phyloP scores from a whole-genome alignment of 495 filamentous ascomycete species.

The Penicillium crystallinum region DNA sequence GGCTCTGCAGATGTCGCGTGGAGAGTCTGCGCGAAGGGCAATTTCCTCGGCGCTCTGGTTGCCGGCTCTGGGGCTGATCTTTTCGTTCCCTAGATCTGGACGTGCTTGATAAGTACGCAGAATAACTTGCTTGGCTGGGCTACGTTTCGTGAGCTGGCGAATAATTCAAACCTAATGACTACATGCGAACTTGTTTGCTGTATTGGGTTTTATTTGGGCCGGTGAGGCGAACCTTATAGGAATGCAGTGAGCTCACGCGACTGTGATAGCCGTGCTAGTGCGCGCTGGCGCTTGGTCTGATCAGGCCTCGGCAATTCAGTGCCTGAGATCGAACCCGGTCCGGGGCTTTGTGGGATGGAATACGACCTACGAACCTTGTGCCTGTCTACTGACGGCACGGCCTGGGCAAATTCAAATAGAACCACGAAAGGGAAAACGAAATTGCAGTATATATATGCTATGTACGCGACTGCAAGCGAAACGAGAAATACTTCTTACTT shows the following conservation, averaged over 20 bases:
- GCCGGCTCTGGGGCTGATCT: slow-evolving; percentile 41
- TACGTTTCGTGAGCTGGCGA: too few species aligned
- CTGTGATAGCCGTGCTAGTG: not conserved
- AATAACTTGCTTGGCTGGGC: not conserved
- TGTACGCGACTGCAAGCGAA: slow-evolving; percentile 1
- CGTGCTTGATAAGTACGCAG: not conserved
- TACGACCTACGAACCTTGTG: not conserved
- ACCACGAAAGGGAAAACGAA: not conserved
- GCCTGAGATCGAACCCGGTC: not conserved
- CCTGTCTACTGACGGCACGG: not conserved
- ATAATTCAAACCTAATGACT: too few species aligned
- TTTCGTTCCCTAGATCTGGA: slow-evolving; percentile 26
- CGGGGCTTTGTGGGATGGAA: not conserved
- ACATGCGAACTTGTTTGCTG: too few species aligned
- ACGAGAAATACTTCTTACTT: not conserved
- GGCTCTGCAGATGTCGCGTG: slow-evolving; percentile 44
- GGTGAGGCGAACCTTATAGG: too few species aligned
- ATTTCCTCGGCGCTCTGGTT: slow-evolving; percentile 47
- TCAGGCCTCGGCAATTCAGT: not conserved
- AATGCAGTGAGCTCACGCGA: too few species aligned
- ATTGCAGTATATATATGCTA: not conserved
- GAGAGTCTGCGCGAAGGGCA: slow-evolving; percentile 52
- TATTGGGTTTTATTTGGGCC: too few species aligned
- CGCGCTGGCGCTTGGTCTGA: not conserved
- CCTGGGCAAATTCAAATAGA: not conserved